Percentiles rank a stretch among this genome's conserved stretches.
phyloP scores from a whole-genome alignment of 495 filamentous ascomycete genomes.

The Aspergillus panamensis region DNA sequence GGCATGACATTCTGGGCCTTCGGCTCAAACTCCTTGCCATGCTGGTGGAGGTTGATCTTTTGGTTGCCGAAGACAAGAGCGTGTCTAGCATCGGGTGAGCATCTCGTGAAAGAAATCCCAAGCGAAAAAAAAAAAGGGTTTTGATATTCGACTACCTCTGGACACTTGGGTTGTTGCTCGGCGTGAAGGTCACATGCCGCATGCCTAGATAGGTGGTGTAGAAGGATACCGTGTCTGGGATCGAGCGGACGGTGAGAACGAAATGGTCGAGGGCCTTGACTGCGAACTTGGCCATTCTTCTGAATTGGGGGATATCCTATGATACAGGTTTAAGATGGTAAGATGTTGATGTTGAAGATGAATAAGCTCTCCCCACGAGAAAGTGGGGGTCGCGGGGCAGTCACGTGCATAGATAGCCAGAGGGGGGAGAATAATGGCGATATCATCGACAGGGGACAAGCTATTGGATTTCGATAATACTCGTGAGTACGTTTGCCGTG shows the following conservation, averaged over 20 bases:
- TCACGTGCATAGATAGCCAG: too few relatives aligned
- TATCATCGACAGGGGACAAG: too few relatives aligned
- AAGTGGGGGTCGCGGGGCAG: too few relatives aligned
- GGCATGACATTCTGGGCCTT: conserved; percentile 46
- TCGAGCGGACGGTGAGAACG: conserved; percentile 48
- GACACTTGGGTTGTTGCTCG: conserved; percentile 27
- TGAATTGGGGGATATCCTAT: too few relatives aligned
- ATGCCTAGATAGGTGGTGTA: conserved; percentile 50
- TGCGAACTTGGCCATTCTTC: conserved; percentile 21
- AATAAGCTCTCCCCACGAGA: too few relatives aligned
- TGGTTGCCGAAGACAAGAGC: conserved; percentile 49
- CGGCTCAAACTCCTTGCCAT: conserved; percentile 52
- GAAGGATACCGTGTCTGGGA: conserved; percentile 44
- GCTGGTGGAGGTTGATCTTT: conserved; percentile 54
- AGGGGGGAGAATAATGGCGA: too few relatives aligned
- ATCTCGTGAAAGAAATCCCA: neutral
- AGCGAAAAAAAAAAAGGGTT: neutral
- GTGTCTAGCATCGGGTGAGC: too few relatives aligned
- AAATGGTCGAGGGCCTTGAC: conserved; percentile 51
- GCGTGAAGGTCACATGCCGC: conserved; percentile 44
- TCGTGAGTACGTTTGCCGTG: too few relatives aligned
- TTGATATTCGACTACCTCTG: conserved; percentile 23
- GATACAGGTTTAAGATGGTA: too few relatives aligned
- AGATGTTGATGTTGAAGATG: too few relatives aligned
- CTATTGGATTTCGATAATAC: too few relatives aligned